Evolutionary conservation across 2,329 filamentous ascomycete genomes (phyloP).

Genomic region (Botrytis tulipae): DNA sequence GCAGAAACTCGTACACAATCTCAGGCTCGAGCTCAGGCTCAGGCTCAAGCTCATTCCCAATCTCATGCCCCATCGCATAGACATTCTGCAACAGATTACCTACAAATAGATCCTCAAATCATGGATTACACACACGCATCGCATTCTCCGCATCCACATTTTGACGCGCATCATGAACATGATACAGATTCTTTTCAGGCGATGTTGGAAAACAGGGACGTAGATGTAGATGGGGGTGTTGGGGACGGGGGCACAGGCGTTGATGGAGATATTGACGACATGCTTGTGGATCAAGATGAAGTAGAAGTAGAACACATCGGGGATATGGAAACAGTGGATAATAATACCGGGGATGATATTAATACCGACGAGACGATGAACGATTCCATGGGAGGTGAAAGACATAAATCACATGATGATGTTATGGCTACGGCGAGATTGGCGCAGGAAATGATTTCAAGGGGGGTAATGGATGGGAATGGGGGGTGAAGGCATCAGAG

Average conservation of each 20-base stretch:
- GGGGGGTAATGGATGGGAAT: background rate
- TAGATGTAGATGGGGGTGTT: slow-evolving; percentile 2
- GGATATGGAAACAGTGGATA: background rate
- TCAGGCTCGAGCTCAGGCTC: background rate
- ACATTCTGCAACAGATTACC: slow-evolving; percentile 35
- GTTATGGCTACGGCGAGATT: slow-evolving; percentile 14
- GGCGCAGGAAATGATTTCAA: slow-evolving; percentile 9
- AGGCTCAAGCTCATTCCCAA: background rate
- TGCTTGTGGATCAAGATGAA: slow-evolving; percentile 37
- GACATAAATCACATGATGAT: background rate
- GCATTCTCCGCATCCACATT: slow-evolving; percentile 19
- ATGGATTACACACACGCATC: slow-evolving; percentile 46
- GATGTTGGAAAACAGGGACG: slow-evolving; percentile 25
- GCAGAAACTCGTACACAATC: slow-evolving; percentile 11
- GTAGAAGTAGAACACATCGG: slow-evolving; percentile 21
- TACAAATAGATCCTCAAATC: slow-evolving; percentile 59
- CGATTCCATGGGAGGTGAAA: background rate
- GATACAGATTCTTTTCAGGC: slow-evolving; percentile 32
- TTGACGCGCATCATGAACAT: slow-evolving; percentile 22
- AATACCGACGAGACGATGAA: background rate
- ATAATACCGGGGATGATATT: slow-evolving; percentile 10
- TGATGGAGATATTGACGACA: slow-evolving; percentile 34
- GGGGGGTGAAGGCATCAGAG: background rate
- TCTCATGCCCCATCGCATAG: background rate
- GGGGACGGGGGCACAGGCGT: slow-evolving; percentile 22